Conservation (phyloP, 768 basidiomycete genomes). For the Cantharellus anzutake region DNA sequence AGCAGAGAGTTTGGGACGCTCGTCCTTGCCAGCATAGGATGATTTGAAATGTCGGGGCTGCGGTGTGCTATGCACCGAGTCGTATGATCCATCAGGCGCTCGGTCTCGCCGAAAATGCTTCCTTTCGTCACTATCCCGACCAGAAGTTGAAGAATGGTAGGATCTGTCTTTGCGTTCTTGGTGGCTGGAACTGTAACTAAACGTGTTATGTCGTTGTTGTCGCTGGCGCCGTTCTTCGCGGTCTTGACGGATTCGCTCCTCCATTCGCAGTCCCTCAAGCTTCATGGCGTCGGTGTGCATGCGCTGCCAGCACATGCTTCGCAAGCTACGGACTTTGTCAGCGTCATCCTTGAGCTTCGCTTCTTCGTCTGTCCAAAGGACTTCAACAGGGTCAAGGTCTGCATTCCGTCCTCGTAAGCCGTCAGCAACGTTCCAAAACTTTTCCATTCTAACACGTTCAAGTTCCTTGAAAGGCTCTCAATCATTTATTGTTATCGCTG, state of each 20-base stretch:
- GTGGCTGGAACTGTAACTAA: not conserved
- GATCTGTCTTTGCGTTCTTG: not conserved
- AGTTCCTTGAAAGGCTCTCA: not conserved
- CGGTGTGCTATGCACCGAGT: not conserved
- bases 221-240: not conserved
- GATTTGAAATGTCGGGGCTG: not conserved
- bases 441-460: not conserved
- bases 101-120: not conserved
- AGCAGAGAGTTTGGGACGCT: not conserved
- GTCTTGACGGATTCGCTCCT: not conserved
- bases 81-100: not conserved
- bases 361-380: not conserved
- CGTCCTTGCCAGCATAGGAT: too few species aligned
- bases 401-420: not conserved
- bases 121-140: not conserved
- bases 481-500: too few species aligned
- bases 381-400: not conserved
- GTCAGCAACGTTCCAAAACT: not conserved
- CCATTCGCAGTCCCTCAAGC: not conserved
- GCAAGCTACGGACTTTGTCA: not conserved
- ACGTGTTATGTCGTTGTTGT: not conserved
- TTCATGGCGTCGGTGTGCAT: not conserved
- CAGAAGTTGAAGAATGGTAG: not conserved
- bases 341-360: not conserved
- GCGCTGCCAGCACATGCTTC: not conserved